These are phyloP conservation scores for Phytophthora tentaculata DNA, from an alignment of 352 stramenopile genomes.

Conservation along the genomic window DNA sequence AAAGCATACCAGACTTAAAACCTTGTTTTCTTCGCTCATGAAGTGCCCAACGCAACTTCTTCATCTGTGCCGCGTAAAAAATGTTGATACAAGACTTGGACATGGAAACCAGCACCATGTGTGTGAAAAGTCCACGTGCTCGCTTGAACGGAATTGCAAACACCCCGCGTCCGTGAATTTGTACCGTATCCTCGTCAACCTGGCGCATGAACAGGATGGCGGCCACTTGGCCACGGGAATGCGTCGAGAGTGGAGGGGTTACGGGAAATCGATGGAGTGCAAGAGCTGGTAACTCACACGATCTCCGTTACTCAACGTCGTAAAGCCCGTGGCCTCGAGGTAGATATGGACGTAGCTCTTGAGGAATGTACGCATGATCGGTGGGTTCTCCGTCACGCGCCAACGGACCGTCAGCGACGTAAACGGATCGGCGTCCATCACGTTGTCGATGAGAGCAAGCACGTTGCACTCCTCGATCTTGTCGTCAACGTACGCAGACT, in stretches of 20 bases:
- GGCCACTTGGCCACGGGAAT: constrained; percentile 31
- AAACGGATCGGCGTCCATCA: constrained; percentile 31
- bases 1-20: background rate
- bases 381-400: constrained; percentile 35
- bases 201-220: constrained; percentile 32
- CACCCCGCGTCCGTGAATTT: constrained; percentile 28
- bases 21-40: constrained; percentile 25
- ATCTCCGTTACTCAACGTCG: constrained; percentile 25
- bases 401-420: constrained; percentile 29
- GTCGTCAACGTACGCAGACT: constrained; percentile 38
- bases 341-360: constrained; percentile 51
- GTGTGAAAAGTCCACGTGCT: constrained; percentile 29
- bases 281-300: constrained; percentile 40
- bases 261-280: constrained; percentile 42
- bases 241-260: constrained; percentile 28
- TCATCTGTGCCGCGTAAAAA: constrained; percentile 41
- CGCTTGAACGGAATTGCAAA: constrained; percentile 36
- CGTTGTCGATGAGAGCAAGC: constrained; percentile 36
- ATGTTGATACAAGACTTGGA: constrained; percentile 42
- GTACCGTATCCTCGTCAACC: constrained; percentile 25
- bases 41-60: constrained; percentile 41
- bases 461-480: constrained; percentile 41
- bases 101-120: constrained; percentile 37
- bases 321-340: constrained; percentile 41
- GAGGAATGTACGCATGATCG: constrained; percentile 34